Evolutionary conservation across 2,329 filamentous ascomycete genomes (phyloP).

Genomic region (Lomentospora prolificans): DNA sequence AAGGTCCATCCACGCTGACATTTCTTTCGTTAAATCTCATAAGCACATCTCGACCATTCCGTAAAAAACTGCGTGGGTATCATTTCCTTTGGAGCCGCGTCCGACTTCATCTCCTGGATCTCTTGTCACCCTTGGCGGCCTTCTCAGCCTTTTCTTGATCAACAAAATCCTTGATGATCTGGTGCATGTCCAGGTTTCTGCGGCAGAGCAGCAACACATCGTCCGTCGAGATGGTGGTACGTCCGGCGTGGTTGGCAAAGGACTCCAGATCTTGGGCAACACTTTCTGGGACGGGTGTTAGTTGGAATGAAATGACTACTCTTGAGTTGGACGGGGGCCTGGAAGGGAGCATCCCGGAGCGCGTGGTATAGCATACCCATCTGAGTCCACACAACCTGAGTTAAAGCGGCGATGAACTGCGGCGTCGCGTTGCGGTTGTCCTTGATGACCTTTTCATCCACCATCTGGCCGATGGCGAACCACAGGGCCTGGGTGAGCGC

Average conservation of each 20-base stretch:
- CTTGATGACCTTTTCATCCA: conserved; percentile 57
- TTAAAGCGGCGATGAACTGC: conserved; percentile 79
- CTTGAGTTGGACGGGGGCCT: neutral
- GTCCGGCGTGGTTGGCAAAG: conserved; percentile 64
- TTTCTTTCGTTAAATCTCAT: too few relatives aligned
- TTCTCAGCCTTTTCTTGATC: conserved; percentile 45
- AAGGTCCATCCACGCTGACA: too few relatives aligned
- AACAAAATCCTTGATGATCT: conserved; percentile 60
- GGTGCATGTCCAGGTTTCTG: conserved; percentile 75
- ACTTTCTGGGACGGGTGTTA: conserved; percentile 31
- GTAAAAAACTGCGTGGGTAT: too few relatives aligned
- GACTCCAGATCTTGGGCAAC: conserved; percentile 47
- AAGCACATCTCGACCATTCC: neutral
- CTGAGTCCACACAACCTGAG: conserved; percentile 79
- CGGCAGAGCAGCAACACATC: conserved; percentile 83
- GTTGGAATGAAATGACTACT: neutral
- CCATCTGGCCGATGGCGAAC: conserved; percentile 76
- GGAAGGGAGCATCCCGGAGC: neutral
- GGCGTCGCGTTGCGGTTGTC: conserved; percentile 78
- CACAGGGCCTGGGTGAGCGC: conserved; percentile 77
- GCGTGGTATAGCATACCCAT: conserved; percentile 49
- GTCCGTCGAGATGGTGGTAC: conserved; percentile 69
- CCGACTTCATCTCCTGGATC: neutral
- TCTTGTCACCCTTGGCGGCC: conserved; percentile 11
- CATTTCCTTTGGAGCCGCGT: neutral